These are phyloP conservation scores for Russula emetica DNA, from an alignment of 768 basidiomycete species.

Conservation along the genomic window DNA sequence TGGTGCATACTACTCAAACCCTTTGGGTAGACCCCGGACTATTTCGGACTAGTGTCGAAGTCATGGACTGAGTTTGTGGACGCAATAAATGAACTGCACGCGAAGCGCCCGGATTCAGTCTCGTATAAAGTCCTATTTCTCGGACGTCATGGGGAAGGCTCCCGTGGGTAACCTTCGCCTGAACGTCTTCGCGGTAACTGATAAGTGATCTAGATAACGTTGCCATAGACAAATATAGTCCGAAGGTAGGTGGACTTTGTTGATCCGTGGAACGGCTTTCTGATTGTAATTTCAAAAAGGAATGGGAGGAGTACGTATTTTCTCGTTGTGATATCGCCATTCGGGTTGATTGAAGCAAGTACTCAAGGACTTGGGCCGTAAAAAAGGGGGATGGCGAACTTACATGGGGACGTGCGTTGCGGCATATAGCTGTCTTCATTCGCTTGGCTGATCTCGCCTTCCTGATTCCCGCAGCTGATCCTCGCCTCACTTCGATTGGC, in stretches of 20 bases:
- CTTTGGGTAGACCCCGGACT: conserved; percentile 15
- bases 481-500: conserved; percentile 23
- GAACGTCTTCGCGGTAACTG: background rate
- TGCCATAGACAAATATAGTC: conserved; percentile 22
- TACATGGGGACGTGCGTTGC: conserved; percentile 27
- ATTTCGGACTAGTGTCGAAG: conserved; percentile 17
- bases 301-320: conserved; percentile 24
- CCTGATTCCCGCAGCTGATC: conserved; percentile 22
- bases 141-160: conserved; percentile 21
- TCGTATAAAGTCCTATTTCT: conserved; percentile 22
- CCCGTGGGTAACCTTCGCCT: conserved; percentile 1
- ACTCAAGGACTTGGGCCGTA: conserved; percentile 23
- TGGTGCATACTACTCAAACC: background rate
- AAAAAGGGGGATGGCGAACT: conserved; percentile 24
- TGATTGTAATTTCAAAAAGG: conserved; percentile 5
- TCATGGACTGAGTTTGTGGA: conserved; percentile 15
- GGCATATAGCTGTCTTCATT: background rate
- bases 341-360: background rate
- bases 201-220: conserved; percentile 20
- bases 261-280: background rate
- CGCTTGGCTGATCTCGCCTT: background rate
- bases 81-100: conserved; percentile 1
- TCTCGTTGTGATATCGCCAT: background rate
- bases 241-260: conserved; percentile 8
- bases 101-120: background rate